A percentile compares a stretch with the other conserved stretches of the same genome.
These are phyloP conservation scores for Akebia trifoliata DNA, from an alignment of 164 flowering plant species.

Conservation along the genomic window DNA sequence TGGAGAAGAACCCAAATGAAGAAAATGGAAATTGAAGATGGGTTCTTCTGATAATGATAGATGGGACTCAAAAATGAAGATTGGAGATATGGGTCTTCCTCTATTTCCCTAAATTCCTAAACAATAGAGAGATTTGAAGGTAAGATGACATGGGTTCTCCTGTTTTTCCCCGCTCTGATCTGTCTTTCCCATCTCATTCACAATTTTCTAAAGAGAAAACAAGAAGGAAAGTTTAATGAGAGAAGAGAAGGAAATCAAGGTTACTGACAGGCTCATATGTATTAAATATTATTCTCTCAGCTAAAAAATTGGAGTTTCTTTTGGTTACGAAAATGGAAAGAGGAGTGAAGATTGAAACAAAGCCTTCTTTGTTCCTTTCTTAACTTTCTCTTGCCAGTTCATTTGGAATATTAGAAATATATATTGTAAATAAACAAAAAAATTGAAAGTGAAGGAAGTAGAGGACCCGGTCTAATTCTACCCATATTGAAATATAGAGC, in stretches of 20 bases:
- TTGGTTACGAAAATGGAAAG: constrained; percentile 5
- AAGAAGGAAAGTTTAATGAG: neutral
- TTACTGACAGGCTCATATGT: constrained; percentile 9
- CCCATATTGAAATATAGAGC: too few species aligned
- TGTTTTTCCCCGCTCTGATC: neutral
- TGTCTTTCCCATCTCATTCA: constrained; percentile 2
- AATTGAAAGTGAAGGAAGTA: too few species aligned
- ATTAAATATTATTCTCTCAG: constrained; percentile 17
- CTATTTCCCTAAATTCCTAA: neutral
- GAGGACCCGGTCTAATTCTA: too few species aligned
- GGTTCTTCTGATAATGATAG: too few species aligned
- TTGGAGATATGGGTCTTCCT: constrained; percentile 1
- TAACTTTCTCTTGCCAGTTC: constrained; percentile 38
- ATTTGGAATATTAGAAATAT: constrained; percentile 23
- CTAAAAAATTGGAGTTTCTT: constrained; percentile 9
- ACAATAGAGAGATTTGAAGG: neutral
- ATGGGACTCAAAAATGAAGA: too few species aligned
- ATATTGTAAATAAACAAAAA: too few species aligned
- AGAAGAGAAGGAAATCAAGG: constrained; percentile 16
- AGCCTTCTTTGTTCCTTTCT: constrained; percentile 10
- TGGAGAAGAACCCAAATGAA: too few species aligned
- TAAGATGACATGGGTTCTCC: constrained; percentile 6
- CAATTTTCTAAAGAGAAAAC: neutral
- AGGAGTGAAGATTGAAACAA: constrained; percentile 11
- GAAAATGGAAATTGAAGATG: constrained; percentile 6